These are phyloP conservation scores for Magnusiomyces tetraspermus DNA, from an alignment of 1,139 yeast genomes.

Conservation along the genomic window DNA sequence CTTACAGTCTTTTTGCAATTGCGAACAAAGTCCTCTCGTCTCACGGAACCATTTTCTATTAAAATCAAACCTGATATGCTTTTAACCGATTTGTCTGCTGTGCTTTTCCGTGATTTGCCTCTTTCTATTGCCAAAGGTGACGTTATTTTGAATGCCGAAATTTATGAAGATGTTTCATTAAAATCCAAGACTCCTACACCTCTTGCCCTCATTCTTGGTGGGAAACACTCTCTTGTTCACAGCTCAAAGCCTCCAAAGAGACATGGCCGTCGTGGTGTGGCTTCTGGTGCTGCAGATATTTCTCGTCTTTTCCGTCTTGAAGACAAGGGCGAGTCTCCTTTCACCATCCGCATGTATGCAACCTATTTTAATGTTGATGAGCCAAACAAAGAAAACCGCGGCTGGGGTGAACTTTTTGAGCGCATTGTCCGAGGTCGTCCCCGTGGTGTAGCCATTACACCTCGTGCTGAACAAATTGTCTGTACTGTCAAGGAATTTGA, in stretches of 20 bases:
- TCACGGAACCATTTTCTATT: constrained; percentile 75
- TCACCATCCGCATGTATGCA: constrained; percentile 62
- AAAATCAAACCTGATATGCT: constrained; percentile 55
- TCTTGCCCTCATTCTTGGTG: constrained; percentile 10
- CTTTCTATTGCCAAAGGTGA: constrained; percentile 39
- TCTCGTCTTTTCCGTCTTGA: constrained; percentile 66
- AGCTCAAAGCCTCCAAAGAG: constrained; percentile 16
- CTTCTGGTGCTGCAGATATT: constrained; percentile 83
- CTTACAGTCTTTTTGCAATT: constrained; percentile 66
- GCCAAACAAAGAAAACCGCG: constrained; percentile 42
- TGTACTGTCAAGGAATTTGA: constrained; percentile 68
- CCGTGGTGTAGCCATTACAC: constrained; percentile 68
- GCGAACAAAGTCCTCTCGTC: constrained; percentile 52
- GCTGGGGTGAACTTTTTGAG: constrained; percentile 86
- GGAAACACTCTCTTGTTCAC: constrained; percentile 1
- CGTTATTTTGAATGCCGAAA: constrained; percentile 28
- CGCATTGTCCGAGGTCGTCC: constrained; percentile 69
- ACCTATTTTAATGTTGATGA: constrained; percentile 42
- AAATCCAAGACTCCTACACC: constrained; percentile 16
- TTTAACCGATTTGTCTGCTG: constrained; percentile 63
- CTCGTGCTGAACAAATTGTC: constrained; percentile 65
- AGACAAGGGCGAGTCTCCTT: constrained; percentile 58
- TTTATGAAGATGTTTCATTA: constrained; percentile 28
- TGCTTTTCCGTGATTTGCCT: constrained; percentile 70
- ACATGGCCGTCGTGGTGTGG: constrained; percentile 63